phyloP scores from a whole-genome alignment of 176 grass and related monocot species.

The Dendrocalamus sinicus region DNA sequence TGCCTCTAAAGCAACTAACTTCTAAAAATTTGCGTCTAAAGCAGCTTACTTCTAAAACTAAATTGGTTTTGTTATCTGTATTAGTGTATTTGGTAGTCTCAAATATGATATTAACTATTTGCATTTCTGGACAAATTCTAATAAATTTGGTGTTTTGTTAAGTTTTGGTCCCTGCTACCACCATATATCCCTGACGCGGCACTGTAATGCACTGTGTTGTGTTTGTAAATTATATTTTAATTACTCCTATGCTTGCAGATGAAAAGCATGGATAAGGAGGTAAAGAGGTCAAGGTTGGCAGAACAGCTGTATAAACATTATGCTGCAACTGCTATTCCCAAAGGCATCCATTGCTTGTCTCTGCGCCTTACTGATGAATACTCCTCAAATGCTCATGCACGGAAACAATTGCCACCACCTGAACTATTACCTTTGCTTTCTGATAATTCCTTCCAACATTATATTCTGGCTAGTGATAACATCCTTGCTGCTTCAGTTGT shows the following conservation, averaged over 20 bases:
- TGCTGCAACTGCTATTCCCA: constrained; percentile 87
- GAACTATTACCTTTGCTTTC: constrained; percentile 88
- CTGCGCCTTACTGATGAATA: constrained; percentile 96
- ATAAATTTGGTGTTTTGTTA: neutral
- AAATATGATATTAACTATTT: constrained; percentile 3
- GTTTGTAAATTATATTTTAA: constrained; percentile 34
- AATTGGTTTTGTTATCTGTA: neutral
- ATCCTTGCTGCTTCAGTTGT: constrained; percentile 93
- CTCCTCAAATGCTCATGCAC: constrained; percentile 93
- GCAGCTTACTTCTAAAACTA: neutral
- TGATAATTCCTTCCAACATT: constrained; percentile 85
- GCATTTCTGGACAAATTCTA: constrained; percentile 1
- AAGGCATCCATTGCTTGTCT: constrained; percentile 91
- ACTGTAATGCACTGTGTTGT: constrained; percentile 3
- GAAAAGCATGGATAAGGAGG: constrained; percentile 91
- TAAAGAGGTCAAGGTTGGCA: constrained; percentile 77
- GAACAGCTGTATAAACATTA: constrained; percentile 92
- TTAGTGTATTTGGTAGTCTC: neutral
- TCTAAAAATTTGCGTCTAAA: too few species aligned
- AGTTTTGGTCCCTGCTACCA: constrained; percentile 7
- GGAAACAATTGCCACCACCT: constrained; percentile 90
- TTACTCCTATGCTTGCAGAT: constrained; percentile 57
- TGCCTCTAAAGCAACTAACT: neutral
- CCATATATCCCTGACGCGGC: constrained; percentile 20
- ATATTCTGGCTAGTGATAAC: constrained; percentile 90